Conservation (phyloP, 2,329 filamentous ascomycete species). For the Nakataea oryzae region DNA sequence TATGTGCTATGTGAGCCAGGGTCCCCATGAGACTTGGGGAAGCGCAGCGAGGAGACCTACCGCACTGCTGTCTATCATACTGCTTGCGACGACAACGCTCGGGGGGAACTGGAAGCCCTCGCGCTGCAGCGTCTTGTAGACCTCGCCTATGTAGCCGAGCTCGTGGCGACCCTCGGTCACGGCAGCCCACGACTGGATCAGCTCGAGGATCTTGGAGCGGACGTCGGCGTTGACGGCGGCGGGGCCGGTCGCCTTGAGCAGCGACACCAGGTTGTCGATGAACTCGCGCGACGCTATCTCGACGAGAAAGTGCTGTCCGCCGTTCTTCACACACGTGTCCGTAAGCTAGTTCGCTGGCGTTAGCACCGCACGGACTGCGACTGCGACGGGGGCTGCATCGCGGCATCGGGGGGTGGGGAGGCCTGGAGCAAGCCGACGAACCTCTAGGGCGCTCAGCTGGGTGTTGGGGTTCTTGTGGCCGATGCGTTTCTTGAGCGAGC, state of each 20-base stretch:
- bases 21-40: not conserved
- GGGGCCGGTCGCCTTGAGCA: constrained; percentile 69
- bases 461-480: constrained; percentile 97
- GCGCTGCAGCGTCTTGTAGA: constrained; percentile 69
- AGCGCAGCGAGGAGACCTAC: constrained; percentile 40
- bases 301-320: constrained; percentile 84
- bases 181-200: constrained; percentile 88
- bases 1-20: not conserved
- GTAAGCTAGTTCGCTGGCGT: constrained; percentile 52
- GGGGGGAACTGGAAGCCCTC: constrained; percentile 90
- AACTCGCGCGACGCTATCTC: constrained; percentile 97
- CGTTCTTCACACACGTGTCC: constrained; percentile 98
- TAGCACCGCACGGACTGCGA: not conserved
- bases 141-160: constrained; percentile 76
- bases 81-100: constrained; percentile 76
- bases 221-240: constrained; percentile 77
- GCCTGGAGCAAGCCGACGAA: constrained; percentile 25
- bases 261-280: constrained; percentile 90
- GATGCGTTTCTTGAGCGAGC: constrained; percentile 85
- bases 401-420: not conserved
- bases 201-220: constrained; percentile 78
- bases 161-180: constrained; percentile 80
- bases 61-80: constrained; percentile 94
- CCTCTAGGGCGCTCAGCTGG: constrained; percentile 88
- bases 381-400: not conserved